Conservation (phyloP, 768 basidiomycete genomes). For the Udeniomyces megalosporus region DNA sequence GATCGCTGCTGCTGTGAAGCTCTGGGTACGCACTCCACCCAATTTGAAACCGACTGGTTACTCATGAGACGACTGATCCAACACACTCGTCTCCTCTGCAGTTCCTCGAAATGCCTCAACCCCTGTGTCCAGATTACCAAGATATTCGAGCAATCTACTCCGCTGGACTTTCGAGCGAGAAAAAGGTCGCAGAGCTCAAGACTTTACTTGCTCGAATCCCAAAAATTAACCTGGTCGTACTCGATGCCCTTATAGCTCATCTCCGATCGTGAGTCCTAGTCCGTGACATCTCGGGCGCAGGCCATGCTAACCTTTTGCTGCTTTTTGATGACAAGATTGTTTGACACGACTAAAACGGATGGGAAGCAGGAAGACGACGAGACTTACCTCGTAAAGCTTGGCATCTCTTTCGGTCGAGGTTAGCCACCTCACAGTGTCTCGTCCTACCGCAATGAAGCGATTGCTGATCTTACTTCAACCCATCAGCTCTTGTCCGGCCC, state of each 20-base stretch:
- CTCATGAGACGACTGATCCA: neutral
- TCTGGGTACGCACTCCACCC: no score
- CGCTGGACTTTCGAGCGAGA: neutral
- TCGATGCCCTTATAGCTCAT: conserved; percentile 10
- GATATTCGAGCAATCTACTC: conserved; percentile 11
- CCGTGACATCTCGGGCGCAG: no score
- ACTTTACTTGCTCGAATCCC: conserved; percentile 4
- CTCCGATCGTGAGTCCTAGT: neutral
- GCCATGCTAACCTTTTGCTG: neutral
- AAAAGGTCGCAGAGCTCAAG: conserved; percentile 10
- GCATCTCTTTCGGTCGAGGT: conserved; percentile 13
- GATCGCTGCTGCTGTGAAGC: conserved; percentile 7
- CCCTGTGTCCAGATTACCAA: conserved; percentile 11
- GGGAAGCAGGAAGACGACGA: neutral
- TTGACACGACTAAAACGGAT: conserved; percentile 1
- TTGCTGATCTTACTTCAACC: neutral
- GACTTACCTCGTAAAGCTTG: conserved; percentile 10
- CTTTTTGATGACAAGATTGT: conserved; percentile 1
- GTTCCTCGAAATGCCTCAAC: conserved; percentile 7
- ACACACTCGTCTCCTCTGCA: neutral
- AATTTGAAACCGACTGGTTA: neutral
- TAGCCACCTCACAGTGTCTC: neutral
- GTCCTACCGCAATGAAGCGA: neutral
- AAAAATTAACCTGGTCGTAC: conserved; percentile 7
- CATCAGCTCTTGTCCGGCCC: conserved; percentile 12